phyloP scores from a whole-genome alignment of 1,284 basidiomycete genomes.

The Flammula alnicola region DNA sequence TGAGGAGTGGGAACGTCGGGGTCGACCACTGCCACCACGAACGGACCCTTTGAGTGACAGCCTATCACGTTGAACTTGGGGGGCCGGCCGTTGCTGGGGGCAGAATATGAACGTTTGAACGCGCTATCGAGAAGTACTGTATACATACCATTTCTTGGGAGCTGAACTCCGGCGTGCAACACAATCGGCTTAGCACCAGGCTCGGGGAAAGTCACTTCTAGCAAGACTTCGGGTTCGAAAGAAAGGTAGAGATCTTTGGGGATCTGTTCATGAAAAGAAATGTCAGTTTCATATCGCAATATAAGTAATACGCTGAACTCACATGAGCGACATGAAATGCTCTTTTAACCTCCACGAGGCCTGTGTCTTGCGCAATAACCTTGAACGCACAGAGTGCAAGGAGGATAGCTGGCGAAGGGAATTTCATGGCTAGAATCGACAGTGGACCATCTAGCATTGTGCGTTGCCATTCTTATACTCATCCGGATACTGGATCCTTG shows the following conservation, averaged over 20 bases:
- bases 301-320: background rate
- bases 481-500: no score
- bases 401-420: background rate
- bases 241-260: constrained; percentile 24
- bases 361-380: constrained; percentile 23
- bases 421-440: background rate
- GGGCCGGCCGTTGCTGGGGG: constrained; percentile 46
- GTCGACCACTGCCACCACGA: constrained; percentile 53
- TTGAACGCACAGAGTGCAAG: constrained; percentile 1
- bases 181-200: constrained; percentile 15
- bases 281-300: background rate
- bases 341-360: constrained; percentile 18
- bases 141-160: constrained; percentile 16
- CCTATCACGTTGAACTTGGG: constrained; percentile 44
- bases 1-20: constrained; percentile 58
- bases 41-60: constrained; percentile 37
- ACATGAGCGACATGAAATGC: constrained; percentile 24
- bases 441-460: no score
- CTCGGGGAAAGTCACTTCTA: constrained; percentile 31
- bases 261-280: constrained; percentile 21
- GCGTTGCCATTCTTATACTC: no score
- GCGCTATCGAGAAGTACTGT: background rate
- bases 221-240: constrained; percentile 31
- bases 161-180: constrained; percentile 27
- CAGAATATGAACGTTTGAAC: background rate